Evolutionary conservation across 1,284 basidiomycete species (phyloP).

Genomic region (Hortiboletus rubellus): DNA sequence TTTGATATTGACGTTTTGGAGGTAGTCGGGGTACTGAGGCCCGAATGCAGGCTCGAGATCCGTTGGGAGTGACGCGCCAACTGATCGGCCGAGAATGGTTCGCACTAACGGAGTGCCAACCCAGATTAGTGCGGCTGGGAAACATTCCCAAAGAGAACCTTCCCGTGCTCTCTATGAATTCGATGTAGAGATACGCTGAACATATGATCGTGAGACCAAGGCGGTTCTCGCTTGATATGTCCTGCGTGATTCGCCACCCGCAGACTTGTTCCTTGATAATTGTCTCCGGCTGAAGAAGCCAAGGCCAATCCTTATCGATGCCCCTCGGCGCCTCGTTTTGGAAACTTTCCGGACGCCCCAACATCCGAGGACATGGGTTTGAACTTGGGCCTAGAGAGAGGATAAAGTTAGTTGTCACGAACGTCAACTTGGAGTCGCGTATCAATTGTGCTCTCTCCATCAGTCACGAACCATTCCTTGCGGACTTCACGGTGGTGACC

Average conservation of each 20-base stretch:
- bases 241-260: conserved; percentile 16
- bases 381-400: conserved; percentile 6
- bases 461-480: conserved; percentile 5
- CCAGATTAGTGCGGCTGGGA: conserved; percentile 28
- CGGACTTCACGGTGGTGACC: conserved; percentile 10
- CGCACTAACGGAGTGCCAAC: conserved; percentile 25
- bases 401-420: conserved; percentile 21
- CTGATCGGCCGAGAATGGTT: conserved; percentile 23
- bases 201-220: conserved; percentile 25
- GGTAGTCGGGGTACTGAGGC: conserved; percentile 26
- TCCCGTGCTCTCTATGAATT: conserved; percentile 8
- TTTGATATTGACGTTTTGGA: conserved; percentile 23
- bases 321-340: conserved; percentile 22
- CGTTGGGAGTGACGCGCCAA: conserved; percentile 13
- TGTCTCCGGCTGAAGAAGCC: conserved; percentile 10
- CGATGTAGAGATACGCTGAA: conserved; percentile 15
- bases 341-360: not conserved
- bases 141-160: conserved; percentile 15
- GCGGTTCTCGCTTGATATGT: conserved; percentile 20
- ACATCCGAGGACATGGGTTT: conserved; percentile 30
- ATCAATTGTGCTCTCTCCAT: conserved; percentile 12
- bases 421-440: conserved; percentile 18
- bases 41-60: conserved; percentile 23
- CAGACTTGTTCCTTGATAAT: conserved; percentile 12
- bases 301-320: conserved; percentile 34